Conservation (phyloP, 805 yeast genomes). For the Pachysolen tannophilus region DNA sequence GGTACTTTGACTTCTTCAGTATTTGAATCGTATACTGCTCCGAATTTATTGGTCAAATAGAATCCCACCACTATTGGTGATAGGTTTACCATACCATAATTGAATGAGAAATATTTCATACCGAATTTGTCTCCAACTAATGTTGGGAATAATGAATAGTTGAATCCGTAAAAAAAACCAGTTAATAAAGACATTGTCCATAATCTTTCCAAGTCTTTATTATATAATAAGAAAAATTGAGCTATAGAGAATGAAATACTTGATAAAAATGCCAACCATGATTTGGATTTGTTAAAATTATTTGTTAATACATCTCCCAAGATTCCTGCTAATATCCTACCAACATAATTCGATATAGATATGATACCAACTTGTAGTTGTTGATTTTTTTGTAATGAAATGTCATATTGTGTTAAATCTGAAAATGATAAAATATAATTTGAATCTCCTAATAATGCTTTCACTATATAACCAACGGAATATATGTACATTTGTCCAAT, state of each 20-base stretch:
- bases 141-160: conserved; percentile 69
- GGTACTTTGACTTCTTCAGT: conserved; percentile 8
- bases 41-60: conserved; percentile 54
- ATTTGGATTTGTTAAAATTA: conserved; percentile 36
- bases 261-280: conserved; percentile 49
- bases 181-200: conserved; percentile 45
- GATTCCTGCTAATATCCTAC: conserved; percentile 57
- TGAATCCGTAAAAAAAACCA: conserved; percentile 68
- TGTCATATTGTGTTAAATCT: conserved; percentile 11
- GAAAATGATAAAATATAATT: conserved; percentile 10
- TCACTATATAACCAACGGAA: conserved; percentile 64
- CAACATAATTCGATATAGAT: conserved; percentile 59
- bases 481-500: conserved; percentile 70
- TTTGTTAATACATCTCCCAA: conserved; percentile 53
- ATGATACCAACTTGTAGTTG: conserved; percentile 67
- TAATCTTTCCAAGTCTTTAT: conserved; percentile 28
- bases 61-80: conserved; percentile 61
- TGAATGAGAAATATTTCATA: conserved; percentile 53
- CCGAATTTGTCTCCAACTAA: conserved; percentile 72
- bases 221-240: conserved; percentile 38
- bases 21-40: conserved; percentile 50
- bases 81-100: conserved; percentile 66
- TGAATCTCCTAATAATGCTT: conserved; percentile 30
- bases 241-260: conserved; percentile 36
- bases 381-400: conserved; percentile 42